Conservation (phyloP, 2,329 filamentous ascomycete species). For the Balansia obtecta region DNA sequence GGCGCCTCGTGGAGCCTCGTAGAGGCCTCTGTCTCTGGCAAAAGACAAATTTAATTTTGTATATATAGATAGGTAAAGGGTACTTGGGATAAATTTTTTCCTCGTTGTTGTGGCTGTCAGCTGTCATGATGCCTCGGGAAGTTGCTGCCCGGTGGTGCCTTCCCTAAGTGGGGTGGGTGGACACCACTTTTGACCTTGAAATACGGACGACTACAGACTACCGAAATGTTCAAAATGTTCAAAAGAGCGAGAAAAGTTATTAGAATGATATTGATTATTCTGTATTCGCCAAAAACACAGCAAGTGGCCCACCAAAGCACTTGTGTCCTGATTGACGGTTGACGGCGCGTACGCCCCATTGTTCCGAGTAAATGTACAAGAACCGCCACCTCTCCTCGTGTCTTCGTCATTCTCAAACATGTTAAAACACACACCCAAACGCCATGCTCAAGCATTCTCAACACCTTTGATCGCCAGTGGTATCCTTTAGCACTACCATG, state of each 20-base stretch:
- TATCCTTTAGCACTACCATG: background rate
- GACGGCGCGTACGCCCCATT: background rate
- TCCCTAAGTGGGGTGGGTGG: too few relatives aligned
- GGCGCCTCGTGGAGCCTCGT: too few relatives aligned
- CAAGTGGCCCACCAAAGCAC: background rate
- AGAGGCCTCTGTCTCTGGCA: too few relatives aligned
- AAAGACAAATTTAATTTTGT: too few relatives aligned
- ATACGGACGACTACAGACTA: too few relatives aligned
- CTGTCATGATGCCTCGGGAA: too few relatives aligned
- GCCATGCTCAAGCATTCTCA: slow-evolving; percentile 6
- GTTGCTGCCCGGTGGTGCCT: too few relatives aligned
- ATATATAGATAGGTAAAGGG: too few relatives aligned
- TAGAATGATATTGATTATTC: background rate
- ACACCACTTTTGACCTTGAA: too few relatives aligned
- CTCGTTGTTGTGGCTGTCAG: too few relatives aligned
- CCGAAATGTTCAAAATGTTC: too few relatives aligned
- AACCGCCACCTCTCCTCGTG: background rate
- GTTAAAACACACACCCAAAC: slow-evolving; percentile 5
- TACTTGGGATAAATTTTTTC: too few relatives aligned
- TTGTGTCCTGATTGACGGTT: background rate
- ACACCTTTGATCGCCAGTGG: background rate
- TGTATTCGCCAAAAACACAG: background rate
- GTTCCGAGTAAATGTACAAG: background rate
- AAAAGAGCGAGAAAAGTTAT: background rate
- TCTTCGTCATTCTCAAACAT: background rate